A percentile compares a stretch with the other conserved stretches of the same genome.
Conservation (phyloP, 2,329 filamentous ascomycete species). For the Aureobasidium mangrovei region DNA sequence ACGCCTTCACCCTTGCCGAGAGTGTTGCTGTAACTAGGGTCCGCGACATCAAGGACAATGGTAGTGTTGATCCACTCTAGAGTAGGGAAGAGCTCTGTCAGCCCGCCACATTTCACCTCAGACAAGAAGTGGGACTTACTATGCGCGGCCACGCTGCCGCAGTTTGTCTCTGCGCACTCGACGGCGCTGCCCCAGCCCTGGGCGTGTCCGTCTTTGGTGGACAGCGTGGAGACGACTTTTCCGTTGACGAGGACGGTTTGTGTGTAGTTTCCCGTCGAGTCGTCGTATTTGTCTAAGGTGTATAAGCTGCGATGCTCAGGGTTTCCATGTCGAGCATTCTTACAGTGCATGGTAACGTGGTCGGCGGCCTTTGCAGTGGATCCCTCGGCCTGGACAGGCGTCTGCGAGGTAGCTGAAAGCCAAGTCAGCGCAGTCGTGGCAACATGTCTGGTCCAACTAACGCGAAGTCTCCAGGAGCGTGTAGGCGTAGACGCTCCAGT, state of each 20-base stretch:
- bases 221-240: constrained; percentile 35
- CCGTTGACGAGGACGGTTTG: constrained; percentile 33
- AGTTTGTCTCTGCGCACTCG: constrained; percentile 33
- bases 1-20: constrained; percentile 20
- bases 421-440: too few species aligned
- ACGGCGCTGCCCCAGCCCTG: constrained; percentile 39
- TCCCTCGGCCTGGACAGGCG: too few species aligned
- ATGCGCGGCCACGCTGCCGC: constrained; percentile 33
- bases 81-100: constrained; percentile 43
- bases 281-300: constrained; percentile 30
- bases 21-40: constrained; percentile 35
- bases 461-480: too few species aligned
- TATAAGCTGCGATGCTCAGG: too few species aligned
- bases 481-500: too few species aligned
- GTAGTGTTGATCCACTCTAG: constrained; percentile 30
- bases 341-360: not conserved
- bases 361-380: not conserved
- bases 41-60: constrained; percentile 28
- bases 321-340: not conserved
- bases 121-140: too few species aligned
- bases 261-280: constrained; percentile 33
- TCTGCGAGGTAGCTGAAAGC: too few species aligned
- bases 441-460: too few species aligned
- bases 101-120: too few species aligned
- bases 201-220: constrained; percentile 36